Base-by-base conservation (phyloP, 768 basidiomycete genomes). In the Lactarius sanguifluus region DNA sequence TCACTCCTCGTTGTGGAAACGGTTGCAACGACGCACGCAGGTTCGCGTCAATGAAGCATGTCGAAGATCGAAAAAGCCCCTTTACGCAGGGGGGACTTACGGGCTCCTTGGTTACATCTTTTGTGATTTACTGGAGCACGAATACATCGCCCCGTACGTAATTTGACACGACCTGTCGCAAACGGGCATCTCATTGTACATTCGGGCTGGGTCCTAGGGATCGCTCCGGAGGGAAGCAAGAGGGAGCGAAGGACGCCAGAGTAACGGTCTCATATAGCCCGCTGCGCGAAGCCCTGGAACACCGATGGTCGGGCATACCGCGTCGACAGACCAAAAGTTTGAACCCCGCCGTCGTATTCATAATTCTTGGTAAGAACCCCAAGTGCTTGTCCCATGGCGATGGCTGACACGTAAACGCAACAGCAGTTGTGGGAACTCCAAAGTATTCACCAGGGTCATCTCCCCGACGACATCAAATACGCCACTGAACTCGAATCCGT, bases 31-130 rank as follows among this genome's bases (percentile, higher is more conserved):
- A n/a, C 16, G 20, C n/a, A 23, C 20, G 15, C 50, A 98, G 96
- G 81, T 90, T 71, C 80, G 78, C 58, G 81, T 96, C 62, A 96
- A 98, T 75, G 83, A 85, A 60, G 81, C 86, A n/a, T 94, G 94
- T 75, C 83, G 95, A 66, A 82, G 83, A 64, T 79, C 84, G 58
- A 79, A 81, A 52, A 94, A 89, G 68, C 88, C 92, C 7, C 89
- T 98, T 75, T 98, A 97, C 72, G 86, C 89, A n/a, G 95, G 95
- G 1, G 92, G 92, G 13, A 89, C 91, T 18, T 96, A 94, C 75
- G 96, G 96, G 25, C 81, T 96, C 66, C 79, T 88, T 56, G 96
- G 96, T 18, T 99, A 94, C 77, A 93, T 97, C 72, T 97, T 98
- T 74, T 94, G 93, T 69, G 96, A 98, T 75, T 82, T 99, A 63